Evolutionary conservation across 306 rosid species (phyloP), one percentile per base, ranked within the genome.

Genomic region (Prinsepia uniflora): DNA sequence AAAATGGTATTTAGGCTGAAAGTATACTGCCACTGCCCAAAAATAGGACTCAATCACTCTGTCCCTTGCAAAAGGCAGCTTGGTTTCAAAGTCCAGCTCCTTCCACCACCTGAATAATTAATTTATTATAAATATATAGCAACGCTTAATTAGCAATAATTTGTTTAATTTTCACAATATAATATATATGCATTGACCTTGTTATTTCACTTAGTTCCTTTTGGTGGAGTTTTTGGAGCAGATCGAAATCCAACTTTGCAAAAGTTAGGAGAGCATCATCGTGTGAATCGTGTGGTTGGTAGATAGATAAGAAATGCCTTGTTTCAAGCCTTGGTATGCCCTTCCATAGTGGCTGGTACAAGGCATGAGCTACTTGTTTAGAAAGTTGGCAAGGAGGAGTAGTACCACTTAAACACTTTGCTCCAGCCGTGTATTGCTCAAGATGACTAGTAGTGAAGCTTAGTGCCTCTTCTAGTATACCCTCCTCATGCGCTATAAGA

Each of bases 41-140:
- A 65, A 15, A 56, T 65, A 65, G n/a, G 5, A 7, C 43, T 65
- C 44, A 14, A 65, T 42, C 0, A 24, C 8, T 65, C 96, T 80
- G 56, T 84, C 84, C 45, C 87, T 76, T 4, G 65, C 64, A 77
- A 76, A 86, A 0, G 89, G 68, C 8, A 78, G 75, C n/a, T 72
- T 75, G 6, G 0, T 71, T 54, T 42, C 7, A 12, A 72, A 39
- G 40, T 81, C 76, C 30, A 85, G 71, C 19, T 76, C 78, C 11
- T 80, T 81, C 89, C 87, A 86, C 91, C 91, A 84, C 74, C 88
- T 65, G 15, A 34, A 54, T n/a, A 1, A 24, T 24, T 24, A 5
- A 55, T 55, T 5, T 24, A 17, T 19, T n/a, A n/a, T 11, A 24
- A 66, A 5, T 11, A 20, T 7, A 24, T 24, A 6, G 13, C 30